These are phyloP conservation scores for Phytophthora niederhauseri DNA, from an alignment of 352 stramenopile genomes.

Conservation along the genomic window DNA sequence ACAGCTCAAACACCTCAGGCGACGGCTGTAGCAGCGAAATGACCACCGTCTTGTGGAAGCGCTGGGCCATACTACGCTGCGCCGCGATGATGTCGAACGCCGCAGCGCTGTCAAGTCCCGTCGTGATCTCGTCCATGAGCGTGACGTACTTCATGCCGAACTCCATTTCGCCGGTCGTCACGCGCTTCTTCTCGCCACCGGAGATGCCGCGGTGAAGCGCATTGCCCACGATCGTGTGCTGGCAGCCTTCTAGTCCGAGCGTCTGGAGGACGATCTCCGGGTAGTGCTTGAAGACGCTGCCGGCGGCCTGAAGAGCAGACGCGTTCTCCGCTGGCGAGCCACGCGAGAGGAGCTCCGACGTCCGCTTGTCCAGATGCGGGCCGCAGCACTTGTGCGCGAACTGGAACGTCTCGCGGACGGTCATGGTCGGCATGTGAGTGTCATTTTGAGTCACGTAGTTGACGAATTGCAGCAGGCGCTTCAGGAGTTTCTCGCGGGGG, in stretches of 20 bases:
- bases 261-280: constrained; percentile 53
- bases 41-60: constrained; percentile 18
- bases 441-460: constrained; percentile 23
- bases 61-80: constrained; percentile 14
- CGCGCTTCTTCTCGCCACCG: constrained; percentile 86
- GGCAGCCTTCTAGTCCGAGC: constrained; percentile 10
- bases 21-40: constrained; percentile 22
- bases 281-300: constrained; percentile 51
- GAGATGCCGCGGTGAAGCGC: constrained; percentile 46
- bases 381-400: constrained; percentile 23
- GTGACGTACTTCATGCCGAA: constrained; percentile 70
- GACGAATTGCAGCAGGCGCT: constrained; percentile 20
- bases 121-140: constrained; percentile 27
- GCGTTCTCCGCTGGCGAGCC: constrained; percentile 54
- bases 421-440: constrained; percentile 21
- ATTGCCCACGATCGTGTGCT: constrained; percentile 22
- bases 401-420: constrained; percentile 17
- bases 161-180: constrained; percentile 85
- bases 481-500: constrained; percentile 11
- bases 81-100: constrained; percentile 21
- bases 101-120: constrained; percentile 21
- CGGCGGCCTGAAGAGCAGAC: constrained; percentile 39
- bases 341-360: constrained; percentile 38
- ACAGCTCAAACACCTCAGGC: constrained; percentile 19
- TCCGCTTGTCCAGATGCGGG: constrained; percentile 37